Evolutionary conservation across 2,329 filamentous ascomycete genomes (phyloP), one percentile per base, ranked within the genome.

Genomic region (Phaeosphaeria sp.): DNA sequence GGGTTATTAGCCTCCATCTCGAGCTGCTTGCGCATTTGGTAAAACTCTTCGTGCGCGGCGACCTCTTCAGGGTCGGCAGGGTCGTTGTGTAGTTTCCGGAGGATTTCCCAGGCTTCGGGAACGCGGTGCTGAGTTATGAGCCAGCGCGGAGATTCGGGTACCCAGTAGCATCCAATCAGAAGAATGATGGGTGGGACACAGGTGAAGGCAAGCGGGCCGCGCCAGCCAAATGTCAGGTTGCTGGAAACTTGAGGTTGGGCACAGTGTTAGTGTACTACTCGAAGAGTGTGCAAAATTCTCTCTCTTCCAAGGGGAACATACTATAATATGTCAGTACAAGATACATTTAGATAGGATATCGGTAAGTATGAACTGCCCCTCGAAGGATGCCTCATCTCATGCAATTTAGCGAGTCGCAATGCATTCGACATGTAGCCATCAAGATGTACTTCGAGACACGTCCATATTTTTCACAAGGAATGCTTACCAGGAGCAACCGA

Each of bases 71-170:
- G 52, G 33, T 71, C 68, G 13, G 39, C 46, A 3, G 65, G 56
- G 44, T 67, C 64, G 18, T 54, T 49, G 42, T 70, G 68, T 0
- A 71, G 57, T 22, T 56, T 54, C 13, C 61, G 61, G 5, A 58
- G 53, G 20, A 59, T 52, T 1, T 43, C 33, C 50, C 54, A 52
- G 17, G 84, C 85, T 64, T 87, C 81, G 21, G 85, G 83, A 2
- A 79, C 73, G 9, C 82, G 80, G 30, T 84, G 82, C 33, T 84
- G 79, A 50, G 80, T 78, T 51, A 85, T 81, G 17, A 87, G 76
- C 85, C 85, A 88, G 54, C 85, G 75, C 1, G 86, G 85, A 0
- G 83, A 85, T 62, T 60, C 54, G 1, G 55, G 55, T 1, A 59
- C 46, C 52, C 41, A 43, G 41, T 43, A 43, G 0, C 80, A 76